These are phyloP conservation scores for Gynochthodes officinalis DNA, from an alignment of 257 asterid genomes.

Conservation along the genomic window DNA sequence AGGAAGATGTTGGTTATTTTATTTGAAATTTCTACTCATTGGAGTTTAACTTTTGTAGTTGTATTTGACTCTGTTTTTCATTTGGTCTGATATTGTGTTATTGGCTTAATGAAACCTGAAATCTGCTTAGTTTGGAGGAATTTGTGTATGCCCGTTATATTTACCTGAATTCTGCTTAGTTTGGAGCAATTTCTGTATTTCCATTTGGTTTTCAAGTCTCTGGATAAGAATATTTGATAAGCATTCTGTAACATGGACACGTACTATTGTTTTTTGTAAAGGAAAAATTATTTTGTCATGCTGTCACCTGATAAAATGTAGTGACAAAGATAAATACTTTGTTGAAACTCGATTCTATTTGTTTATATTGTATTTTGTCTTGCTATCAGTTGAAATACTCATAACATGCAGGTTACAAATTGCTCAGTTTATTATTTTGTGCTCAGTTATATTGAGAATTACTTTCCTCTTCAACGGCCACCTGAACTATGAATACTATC, in stretches of 20 bases:
- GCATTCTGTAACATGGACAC: background rate
- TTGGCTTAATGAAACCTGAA: background rate
- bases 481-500: background rate
- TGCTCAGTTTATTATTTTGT: background rate
- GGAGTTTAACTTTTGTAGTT: background rate
- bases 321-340: no score
- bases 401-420: background rate
- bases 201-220: no score
- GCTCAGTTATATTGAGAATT: background rate
- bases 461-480: background rate
- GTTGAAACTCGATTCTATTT: no score
- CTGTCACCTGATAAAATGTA: no score
- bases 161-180: background rate
- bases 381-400: background rate
- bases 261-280: no score
- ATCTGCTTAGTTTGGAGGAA: background rate
- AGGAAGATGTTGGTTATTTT: background rate
- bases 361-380: background rate
- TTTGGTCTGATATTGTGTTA: background rate
- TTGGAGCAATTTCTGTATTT: background rate
- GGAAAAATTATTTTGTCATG: no score
- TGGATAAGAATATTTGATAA: background rate
- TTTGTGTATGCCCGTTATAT: no score
- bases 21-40: background rate
- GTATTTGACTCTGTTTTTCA: no score